Conservation (phyloP, 768 basidiomycete species). For the Lentinula sp. region DNA sequence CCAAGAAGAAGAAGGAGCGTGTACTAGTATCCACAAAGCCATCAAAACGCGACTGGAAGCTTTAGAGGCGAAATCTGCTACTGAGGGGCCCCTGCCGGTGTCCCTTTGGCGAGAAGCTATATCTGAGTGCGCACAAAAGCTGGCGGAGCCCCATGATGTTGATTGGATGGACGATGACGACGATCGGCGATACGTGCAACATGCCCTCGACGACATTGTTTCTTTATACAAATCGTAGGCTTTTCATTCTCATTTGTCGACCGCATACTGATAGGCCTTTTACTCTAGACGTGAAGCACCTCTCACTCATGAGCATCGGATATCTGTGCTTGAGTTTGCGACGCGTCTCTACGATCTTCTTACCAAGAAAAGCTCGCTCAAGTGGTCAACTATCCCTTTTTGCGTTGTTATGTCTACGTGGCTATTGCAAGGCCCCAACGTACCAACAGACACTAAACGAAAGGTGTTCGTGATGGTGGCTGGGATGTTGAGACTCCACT, state of each 20-base stretch:
- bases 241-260: too few relatives aligned
- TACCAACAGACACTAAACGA: conserved; percentile 39
- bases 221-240: conserved; percentile 35
- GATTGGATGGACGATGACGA: conserved; percentile 56
- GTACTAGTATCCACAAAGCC: not conserved
- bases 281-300: not conserved
- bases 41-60: conserved; percentile 5
- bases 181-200: conserved; percentile 29
- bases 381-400: conserved; percentile 23
- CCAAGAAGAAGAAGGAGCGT: not conserved
- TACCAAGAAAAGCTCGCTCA: conserved; percentile 17
- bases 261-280: not conserved
- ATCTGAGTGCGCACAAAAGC: conserved; percentile 23
- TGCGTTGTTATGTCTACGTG: conserved; percentile 28
- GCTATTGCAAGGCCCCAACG: conserved; percentile 40
- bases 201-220: conserved; percentile 41
- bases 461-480: conserved; percentile 34
- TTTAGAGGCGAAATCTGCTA: conserved; percentile 9
- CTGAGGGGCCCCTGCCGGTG: not conserved
- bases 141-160: conserved; percentile 36
- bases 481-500: conserved; percentile 37
- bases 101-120: conserved; percentile 28
- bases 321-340: not conserved
- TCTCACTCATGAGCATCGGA: not conserved
- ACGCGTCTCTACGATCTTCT: conserved; percentile 29